These are phyloP conservation scores for Lactarius hatsudake DNA, from an alignment of 768 basidiomycete genomes.

Conservation along the genomic window DNA sequence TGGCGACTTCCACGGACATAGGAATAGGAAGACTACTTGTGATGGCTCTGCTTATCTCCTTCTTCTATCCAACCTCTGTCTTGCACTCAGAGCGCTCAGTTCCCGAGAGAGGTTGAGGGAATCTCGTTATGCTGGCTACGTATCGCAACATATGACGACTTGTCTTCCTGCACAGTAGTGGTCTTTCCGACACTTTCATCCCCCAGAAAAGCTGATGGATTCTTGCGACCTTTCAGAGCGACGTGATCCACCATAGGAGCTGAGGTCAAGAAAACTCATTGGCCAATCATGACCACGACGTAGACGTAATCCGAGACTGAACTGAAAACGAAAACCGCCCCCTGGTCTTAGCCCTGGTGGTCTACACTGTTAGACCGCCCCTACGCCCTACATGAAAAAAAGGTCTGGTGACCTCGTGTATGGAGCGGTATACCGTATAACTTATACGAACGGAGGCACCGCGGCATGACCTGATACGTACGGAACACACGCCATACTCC, in stretches of 20 bases:
- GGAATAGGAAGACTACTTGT: not conserved
- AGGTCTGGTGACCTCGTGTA: not conserved
- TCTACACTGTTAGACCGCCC: not conserved
- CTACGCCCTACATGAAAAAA: not conserved
- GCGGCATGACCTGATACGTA: not conserved
- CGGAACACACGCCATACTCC: not conserved
- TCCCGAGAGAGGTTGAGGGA: not conserved
- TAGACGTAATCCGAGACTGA: not conserved
- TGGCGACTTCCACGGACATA: not conserved
- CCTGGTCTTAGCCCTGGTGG: too few relatives aligned
- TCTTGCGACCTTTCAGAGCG: not conserved
- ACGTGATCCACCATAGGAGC: not conserved
- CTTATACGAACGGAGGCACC: not conserved
- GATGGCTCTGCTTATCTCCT: not conserved
- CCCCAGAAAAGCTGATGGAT: not conserved
- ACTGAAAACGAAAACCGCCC: too few relatives aligned
- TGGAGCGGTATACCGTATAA: not conserved
- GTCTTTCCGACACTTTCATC: not conserved
- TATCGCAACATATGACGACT: not conserved
- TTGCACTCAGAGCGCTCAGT: not conserved
- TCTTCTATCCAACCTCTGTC: not conserved
- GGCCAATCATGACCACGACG: not conserved
- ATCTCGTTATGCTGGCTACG: not conserved
- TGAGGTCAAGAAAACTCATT: not conserved
- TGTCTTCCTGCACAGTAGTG: not conserved